These are phyloP conservation scores for Centaurea solstitialis DNA, from an alignment of 129 eudicot genomes.

Conservation along the genomic window DNA sequence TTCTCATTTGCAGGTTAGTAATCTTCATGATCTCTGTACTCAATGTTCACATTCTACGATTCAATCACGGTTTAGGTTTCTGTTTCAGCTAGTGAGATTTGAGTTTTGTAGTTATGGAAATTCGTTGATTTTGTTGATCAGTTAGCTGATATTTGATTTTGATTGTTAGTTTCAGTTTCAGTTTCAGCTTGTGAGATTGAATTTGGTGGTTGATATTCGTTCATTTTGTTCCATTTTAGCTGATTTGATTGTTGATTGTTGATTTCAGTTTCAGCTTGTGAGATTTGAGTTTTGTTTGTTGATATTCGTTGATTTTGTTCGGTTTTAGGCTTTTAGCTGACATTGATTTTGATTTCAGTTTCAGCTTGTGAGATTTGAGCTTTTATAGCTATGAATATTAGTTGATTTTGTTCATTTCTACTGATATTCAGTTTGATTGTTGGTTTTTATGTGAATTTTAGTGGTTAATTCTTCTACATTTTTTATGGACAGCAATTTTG, in stretches of 20 bases:
- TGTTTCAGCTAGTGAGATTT: background rate
- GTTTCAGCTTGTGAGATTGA: background rate
- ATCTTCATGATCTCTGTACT: background rate
- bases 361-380: background rate
- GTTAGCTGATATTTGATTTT: background rate
- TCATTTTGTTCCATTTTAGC: too few species aligned
- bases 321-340: too few species aligned
- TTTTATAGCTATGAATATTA: background rate
- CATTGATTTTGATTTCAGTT: background rate
- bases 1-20: conserved; percentile 41
- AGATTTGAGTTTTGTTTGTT: background rate
- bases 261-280: background rate
- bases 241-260: too few species aligned
- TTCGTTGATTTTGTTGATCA: too few species aligned
- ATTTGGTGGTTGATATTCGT: too few species aligned
- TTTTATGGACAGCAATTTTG: too few species aligned
- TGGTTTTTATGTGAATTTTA: background rate
- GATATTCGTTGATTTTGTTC: too few species aligned
- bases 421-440: background rate
- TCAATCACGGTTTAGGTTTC: background rate
- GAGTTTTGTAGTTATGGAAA: background rate
- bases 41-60: background rate
- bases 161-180: too few species aligned
- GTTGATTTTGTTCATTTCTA: too few species aligned
- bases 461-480: too few species aligned